These are phyloP conservation scores for Malassezia furfur DNA, from an alignment of 1,284 basidiomycete species.

Conservation along the genomic window DNA sequence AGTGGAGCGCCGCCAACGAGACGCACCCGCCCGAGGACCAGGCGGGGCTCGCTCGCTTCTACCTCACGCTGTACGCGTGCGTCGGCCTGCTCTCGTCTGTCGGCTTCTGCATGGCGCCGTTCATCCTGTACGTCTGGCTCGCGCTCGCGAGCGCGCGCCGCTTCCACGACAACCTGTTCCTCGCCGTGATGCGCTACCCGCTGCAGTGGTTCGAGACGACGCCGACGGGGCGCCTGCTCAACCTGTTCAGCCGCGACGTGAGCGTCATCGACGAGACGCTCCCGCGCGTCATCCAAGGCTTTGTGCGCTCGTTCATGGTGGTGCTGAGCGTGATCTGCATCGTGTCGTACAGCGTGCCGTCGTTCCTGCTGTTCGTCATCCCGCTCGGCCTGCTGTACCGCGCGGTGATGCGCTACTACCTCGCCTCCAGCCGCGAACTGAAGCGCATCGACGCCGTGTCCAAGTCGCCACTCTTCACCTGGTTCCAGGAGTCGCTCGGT, in stretches of 20 bases:
- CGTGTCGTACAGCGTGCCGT: constrained; percentile 61
- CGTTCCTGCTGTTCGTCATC: constrained; percentile 59
- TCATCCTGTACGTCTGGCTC: constrained; percentile 42
- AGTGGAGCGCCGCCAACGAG: constrained; percentile 39
- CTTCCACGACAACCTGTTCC: constrained; percentile 44
- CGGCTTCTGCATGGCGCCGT: constrained; percentile 39
- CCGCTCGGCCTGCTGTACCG: constrained; percentile 41
- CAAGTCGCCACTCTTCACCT: constrained; percentile 74
- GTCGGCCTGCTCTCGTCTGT: constrained; percentile 32
- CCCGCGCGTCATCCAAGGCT: constrained; percentile 39
- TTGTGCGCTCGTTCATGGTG: constrained; percentile 35
- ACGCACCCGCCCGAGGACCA: constrained; percentile 18
- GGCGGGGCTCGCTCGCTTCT: constrained; percentile 25
- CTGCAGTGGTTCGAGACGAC: constrained; percentile 47
- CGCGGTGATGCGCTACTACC: constrained; percentile 58
- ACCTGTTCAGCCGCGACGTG: constrained; percentile 82
- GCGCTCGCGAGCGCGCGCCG: constrained; percentile 34
- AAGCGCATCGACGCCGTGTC: constrained; percentile 84
- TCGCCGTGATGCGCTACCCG: constrained; percentile 33
- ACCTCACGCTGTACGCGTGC: constrained; percentile 40
- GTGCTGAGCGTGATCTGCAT: constrained; percentile 63
- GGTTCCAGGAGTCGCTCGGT: constrained; percentile 66
- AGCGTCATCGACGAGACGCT: constrained; percentile 67
- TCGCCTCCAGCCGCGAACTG: constrained; percentile 78
- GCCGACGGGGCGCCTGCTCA: constrained; percentile 58